phyloP scores from a whole-genome alignment of 768 basidiomycete genomes.

The Coprinopsis sp. region DNA sequence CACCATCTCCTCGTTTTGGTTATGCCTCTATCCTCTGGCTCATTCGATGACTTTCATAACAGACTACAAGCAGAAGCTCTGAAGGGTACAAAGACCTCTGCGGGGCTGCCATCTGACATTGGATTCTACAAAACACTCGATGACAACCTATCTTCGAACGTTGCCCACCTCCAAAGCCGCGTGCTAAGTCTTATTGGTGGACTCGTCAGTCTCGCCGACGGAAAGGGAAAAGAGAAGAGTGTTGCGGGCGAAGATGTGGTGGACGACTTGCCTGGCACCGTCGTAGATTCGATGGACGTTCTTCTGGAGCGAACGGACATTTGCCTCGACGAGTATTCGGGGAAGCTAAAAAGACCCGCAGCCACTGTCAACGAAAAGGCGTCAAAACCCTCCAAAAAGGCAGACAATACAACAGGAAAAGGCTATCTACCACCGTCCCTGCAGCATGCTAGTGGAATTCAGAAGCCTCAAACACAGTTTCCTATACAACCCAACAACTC shows the following conservation, averaged over 20 bases:
- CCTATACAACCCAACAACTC: conserved; percentile 49
- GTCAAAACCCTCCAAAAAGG: conserved; percentile 30
- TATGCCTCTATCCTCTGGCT: too few species aligned
- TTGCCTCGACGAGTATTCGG: conserved; percentile 73
- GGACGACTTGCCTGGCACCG: conserved; percentile 71
- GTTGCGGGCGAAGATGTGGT: conserved; percentile 75
- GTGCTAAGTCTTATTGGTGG: conserved; percentile 65
- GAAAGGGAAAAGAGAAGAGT: conserved; percentile 54
- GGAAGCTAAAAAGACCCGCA: conserved; percentile 61
- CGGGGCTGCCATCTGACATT: conserved; percentile 67
- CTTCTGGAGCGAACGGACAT: conserved; percentile 84
- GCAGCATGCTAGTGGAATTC: conserved; percentile 68
- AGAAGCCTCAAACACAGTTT: conserved; percentile 82
- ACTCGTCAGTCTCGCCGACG: conserved; percentile 45
- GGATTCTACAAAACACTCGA: conserved; percentile 89
- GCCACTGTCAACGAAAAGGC: conserved; percentile 25
- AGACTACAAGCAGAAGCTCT: conserved; percentile 58
- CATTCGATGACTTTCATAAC: conserved; percentile 54
- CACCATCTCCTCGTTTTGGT: too few species aligned
- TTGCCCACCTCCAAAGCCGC: conserved; percentile 66
- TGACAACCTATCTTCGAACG: conserved; percentile 54
- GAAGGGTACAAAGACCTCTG: conserved; percentile 57
- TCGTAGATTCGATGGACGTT: conserved; percentile 83
- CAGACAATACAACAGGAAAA: conserved; percentile 16
- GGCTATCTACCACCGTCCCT: conserved; percentile 56